Evolutionary conservation across 768 basidiomycete species (phyloP).

Genomic region (Mycena galericulata): DNA sequence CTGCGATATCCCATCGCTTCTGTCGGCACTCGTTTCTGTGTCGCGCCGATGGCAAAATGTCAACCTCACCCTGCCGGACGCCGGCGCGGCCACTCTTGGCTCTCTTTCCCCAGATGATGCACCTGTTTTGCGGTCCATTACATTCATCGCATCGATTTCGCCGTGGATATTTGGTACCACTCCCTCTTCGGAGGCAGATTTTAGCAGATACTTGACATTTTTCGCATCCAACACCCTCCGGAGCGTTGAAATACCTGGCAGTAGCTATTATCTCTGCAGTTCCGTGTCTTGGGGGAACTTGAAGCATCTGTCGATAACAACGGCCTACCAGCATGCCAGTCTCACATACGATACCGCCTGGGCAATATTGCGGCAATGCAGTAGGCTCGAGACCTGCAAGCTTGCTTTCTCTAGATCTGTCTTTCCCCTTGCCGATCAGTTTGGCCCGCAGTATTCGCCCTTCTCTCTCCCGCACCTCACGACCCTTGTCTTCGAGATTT

Average conservation of each 20-base stretch:
- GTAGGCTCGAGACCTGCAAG: neutral
- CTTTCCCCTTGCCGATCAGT: too few species aligned
- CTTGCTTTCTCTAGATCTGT: neutral
- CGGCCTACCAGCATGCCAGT: neutral
- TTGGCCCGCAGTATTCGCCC: too few species aligned
- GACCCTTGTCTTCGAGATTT: neutral
- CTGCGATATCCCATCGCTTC: neutral
- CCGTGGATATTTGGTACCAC: too few species aligned
- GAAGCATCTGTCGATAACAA: neutral
- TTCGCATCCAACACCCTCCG: neutral
- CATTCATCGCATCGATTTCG: too few species aligned
- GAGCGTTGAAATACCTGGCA: neutral
- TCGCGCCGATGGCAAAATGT: neutral
- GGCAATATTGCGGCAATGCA: neutral
- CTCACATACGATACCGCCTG: neutral
- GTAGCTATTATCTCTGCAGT: neutral
- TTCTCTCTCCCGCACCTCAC: neutral
- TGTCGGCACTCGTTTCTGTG: neutral
- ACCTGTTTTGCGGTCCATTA: neutral
- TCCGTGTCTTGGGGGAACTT: neutral
- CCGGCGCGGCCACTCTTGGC: neutral
- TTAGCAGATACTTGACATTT: neutral
- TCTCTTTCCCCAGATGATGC: neutral
- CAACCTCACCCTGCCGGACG: neutral
- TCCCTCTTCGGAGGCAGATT: neutral